Percentiles rank a stretch among this genome's conserved stretches.
Evolutionary conservation across 805 yeast genomes (phyloP).

Genomic region (Kurtzmaniella fragi): DNA sequence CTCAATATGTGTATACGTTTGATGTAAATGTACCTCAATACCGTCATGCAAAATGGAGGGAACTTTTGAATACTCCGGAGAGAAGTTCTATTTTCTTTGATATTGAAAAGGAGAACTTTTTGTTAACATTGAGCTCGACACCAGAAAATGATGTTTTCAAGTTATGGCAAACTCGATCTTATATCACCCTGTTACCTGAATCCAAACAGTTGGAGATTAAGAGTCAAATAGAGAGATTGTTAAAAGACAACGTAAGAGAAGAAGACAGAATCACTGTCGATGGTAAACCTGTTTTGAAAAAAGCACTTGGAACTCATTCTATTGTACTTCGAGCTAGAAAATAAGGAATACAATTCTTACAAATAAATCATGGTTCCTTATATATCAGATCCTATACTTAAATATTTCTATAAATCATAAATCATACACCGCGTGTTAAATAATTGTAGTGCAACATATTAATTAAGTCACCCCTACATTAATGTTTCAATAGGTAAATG

Average conservation of each 20-base stretch:
- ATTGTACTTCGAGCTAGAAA: slow-evolving; percentile 10
- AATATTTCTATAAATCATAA: neutral
- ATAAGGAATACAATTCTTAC: slow-evolving; percentile 1
- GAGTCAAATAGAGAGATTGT: slow-evolving; percentile 21
- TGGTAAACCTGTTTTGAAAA: slow-evolving; percentile 12
- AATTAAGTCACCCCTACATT: no score
- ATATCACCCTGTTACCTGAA: slow-evolving; percentile 41
- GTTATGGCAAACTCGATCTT: slow-evolving; percentile 53
- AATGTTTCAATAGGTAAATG: no score
- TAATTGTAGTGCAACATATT: no score
- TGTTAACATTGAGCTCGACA: slow-evolving; percentile 7
- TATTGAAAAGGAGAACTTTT: slow-evolving; percentile 2
- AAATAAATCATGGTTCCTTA: no score
- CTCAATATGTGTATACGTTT: slow-evolving; percentile 25
- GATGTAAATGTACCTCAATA: slow-evolving; percentile 54
- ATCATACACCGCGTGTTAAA: no score
- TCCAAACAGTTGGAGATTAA: slow-evolving; percentile 29
- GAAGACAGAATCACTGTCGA: slow-evolving; percentile 5
- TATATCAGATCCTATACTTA: no score
- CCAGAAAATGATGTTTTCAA: slow-evolving; percentile 35
- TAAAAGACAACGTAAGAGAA: slow-evolving; percentile 14
- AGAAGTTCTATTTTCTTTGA: neutral
- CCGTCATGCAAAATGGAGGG: slow-evolving; percentile 44
- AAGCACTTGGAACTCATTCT: slow-evolving; percentile 22
- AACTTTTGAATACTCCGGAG: slow-evolving; percentile 19